Evolutionary conservation across 73 alveolate species (phyloP).

Genomic region (Blepharisma stoltei): DNA sequence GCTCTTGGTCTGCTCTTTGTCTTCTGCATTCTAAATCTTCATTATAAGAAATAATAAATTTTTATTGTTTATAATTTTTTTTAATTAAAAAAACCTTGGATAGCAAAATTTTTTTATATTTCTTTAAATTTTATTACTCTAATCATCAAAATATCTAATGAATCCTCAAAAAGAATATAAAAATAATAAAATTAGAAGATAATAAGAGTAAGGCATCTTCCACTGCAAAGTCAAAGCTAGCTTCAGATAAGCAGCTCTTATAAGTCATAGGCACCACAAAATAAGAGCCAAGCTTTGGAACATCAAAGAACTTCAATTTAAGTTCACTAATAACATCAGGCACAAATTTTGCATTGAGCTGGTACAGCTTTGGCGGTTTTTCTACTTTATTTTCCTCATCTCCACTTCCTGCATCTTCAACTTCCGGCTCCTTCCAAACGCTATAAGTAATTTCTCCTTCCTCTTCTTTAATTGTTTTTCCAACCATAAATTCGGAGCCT

Average conservation of each 20-base stretch:
- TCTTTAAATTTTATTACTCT: too few species aligned
- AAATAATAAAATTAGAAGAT: too few species aligned
- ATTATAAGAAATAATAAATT: too few species aligned
- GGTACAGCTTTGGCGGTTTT: slow-evolving; percentile 33
- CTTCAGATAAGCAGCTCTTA: slow-evolving; percentile 73
- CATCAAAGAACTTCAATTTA: slow-evolving; percentile 80
- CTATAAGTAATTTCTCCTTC: slow-evolving; percentile 76
- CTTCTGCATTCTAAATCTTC: slow-evolving; percentile 37
- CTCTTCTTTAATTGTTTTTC: slow-evolving; percentile 45
- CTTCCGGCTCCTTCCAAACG: slow-evolving; percentile 51
- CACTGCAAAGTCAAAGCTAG: slow-evolving; percentile 80
- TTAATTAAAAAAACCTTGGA: too few species aligned
- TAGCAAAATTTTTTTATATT: too few species aligned
- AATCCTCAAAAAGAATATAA: too few species aligned
- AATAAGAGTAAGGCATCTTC: slow-evolving; percentile 65
- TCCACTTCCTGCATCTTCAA: slow-evolving; percentile 43
- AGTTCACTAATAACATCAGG: slow-evolving; percentile 88
- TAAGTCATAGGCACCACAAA: slow-evolving; percentile 82
- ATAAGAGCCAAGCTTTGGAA: slow-evolving; percentile 91
- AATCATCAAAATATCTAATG: slow-evolving; percentile 55
- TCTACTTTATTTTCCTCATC: slow-evolving; percentile 50
- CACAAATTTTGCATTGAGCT: slow-evolving; percentile 51
- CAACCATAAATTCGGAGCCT: slow-evolving; percentile 57
- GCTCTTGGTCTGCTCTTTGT: slow-evolving; percentile 64
- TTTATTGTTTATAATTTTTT: too few species aligned